Evolutionary conservation across 2,329 filamentous ascomycete species (phyloP).

Genomic region (Graphilbum ipis-grandicollis): DNA sequence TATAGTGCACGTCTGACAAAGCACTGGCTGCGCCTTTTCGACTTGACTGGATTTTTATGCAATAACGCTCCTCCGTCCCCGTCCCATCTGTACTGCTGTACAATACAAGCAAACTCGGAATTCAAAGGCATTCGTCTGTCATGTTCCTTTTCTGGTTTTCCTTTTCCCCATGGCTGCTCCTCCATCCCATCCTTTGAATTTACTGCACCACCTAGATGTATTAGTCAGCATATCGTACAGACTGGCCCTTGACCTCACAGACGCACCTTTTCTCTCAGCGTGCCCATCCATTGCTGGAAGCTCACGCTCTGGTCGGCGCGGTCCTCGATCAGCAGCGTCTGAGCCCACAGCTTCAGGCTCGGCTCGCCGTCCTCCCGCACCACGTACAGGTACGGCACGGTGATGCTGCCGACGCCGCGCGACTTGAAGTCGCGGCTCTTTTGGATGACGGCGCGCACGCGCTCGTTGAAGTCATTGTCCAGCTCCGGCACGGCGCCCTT

Average conservation of each 20-base stretch:
- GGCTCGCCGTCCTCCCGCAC: constrained; percentile 93
- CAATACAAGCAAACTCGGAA: too few relatives aligned
- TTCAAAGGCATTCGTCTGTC: too few relatives aligned
- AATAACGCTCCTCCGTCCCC: too few relatives aligned
- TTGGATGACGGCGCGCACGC: constrained; percentile 72
- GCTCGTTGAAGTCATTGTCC: constrained; percentile 93
- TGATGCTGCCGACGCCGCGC: constrained; percentile 80
- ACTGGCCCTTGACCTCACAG: constrained; percentile 25
- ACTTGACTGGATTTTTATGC: too few relatives aligned
- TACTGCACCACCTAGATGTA: too few relatives aligned
- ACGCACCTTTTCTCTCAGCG: constrained; percentile 91
- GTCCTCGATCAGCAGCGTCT: constrained; percentile 89
- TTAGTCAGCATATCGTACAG: too few relatives aligned
- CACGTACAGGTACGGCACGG: constrained; percentile 83
- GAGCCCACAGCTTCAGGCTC: constrained; percentile 87
- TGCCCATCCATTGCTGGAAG: constrained; percentile 83
- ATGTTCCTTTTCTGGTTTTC: too few relatives aligned
- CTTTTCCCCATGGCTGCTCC: too few relatives aligned
- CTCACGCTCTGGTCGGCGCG: constrained; percentile 86
- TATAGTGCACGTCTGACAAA: too few relatives aligned
- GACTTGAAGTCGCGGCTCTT: constrained; percentile 82
- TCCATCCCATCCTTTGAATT: too few relatives aligned
- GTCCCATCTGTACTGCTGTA: too few relatives aligned
- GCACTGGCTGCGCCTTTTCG: too few relatives aligned
- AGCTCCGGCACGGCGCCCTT: constrained; percentile 76